Conservation (phyloP, 164 flowering plant species). For the Vitis rupestris region DNA sequence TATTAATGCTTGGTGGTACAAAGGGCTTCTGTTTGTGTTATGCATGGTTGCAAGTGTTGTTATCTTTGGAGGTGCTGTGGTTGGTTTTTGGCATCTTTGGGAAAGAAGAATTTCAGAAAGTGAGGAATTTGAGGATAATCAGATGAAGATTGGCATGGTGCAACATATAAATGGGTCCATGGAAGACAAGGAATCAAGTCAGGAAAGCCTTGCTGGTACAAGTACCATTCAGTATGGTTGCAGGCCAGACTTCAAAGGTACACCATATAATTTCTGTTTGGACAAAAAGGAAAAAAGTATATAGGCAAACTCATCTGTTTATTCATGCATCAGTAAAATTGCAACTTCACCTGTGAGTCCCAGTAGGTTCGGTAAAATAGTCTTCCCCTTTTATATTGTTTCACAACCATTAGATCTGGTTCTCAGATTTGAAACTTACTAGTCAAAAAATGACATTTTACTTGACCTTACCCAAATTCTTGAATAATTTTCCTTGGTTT, state of each 20-base stretch:
- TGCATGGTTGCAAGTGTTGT: conserved; percentile 69
- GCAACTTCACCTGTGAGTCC: too few relatives aligned
- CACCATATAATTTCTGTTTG: neutral
- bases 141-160: conserved; percentile 9
- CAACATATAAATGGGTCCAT: conserved; percentile 9
- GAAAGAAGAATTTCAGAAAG: conserved; percentile 33
- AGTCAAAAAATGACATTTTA: too few relatives aligned
- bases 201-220: conserved; percentile 25
- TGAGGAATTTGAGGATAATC: conserved; percentile 26
- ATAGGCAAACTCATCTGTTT: neutral
- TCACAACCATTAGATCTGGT: too few relatives aligned
- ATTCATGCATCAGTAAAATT: too few relatives aligned
- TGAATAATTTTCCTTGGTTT: too few relatives aligned
- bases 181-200: conserved; percentile 8
- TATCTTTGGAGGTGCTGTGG: conserved; percentile 71
- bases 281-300: neutral
- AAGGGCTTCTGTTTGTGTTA: conserved; percentile 58
- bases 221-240: conserved; percentile 48
- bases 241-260: conserved; percentile 85
- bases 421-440: too few relatives aligned
- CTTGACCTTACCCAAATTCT: too few relatives aligned
- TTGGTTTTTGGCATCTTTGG: conserved; percentile 69
- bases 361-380: too few relatives aligned
- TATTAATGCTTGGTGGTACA: conserved; percentile 65
- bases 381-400: too few relatives aligned